Conservation (phyloP, 208 protist species). For the Trypanosoma caninum region DNA sequence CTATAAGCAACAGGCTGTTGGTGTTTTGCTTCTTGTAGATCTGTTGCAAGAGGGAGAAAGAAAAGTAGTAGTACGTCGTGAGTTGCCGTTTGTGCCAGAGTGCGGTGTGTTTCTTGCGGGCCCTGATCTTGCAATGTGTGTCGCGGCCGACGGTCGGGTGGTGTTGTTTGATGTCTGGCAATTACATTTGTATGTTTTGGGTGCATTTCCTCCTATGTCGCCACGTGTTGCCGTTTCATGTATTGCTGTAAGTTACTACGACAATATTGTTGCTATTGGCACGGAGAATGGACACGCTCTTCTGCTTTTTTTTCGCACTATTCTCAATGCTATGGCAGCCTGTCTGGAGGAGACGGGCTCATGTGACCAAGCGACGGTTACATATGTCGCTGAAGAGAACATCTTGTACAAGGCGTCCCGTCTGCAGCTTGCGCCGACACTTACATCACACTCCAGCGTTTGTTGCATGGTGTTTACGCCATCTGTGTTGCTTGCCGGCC, state of each 20-base stretch:
- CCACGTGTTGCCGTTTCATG: conserved; percentile 32
- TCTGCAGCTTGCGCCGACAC: conserved; percentile 40
- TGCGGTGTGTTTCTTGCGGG: conserved; percentile 55
- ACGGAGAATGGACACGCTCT: conserved; percentile 53
- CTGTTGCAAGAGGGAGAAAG: conserved; percentile 28
- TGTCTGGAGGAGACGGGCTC: background rate
- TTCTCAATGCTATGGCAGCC: conserved; percentile 8
- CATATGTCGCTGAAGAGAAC: conserved; percentile 3
- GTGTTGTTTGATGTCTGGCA: conserved; percentile 55
- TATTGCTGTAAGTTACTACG: conserved; percentile 56
- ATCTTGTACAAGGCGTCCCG: conserved; percentile 36
- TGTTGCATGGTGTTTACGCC: conserved; percentile 69
- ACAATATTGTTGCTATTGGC: conserved; percentile 74
- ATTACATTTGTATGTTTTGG: conserved; percentile 28
- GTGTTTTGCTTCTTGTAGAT: conserved; percentile 35
- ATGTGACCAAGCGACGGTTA: background rate
- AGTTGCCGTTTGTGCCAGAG: conserved; percentile 71
- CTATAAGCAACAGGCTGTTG: conserved; percentile 2
- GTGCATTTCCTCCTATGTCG: background rate
- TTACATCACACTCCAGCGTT: conserved; percentile 33
- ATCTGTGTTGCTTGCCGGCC: conserved; percentile 73
- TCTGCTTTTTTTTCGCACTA: conserved; percentile 29
- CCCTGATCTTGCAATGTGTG: conserved; percentile 58
- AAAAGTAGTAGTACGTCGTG: conserved; percentile 36
- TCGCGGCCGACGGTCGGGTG: conserved; percentile 51